phyloP scores from a whole-genome alignment of 176 grass and related monocot genomes.

The Saccharum spontaneum region DNA sequence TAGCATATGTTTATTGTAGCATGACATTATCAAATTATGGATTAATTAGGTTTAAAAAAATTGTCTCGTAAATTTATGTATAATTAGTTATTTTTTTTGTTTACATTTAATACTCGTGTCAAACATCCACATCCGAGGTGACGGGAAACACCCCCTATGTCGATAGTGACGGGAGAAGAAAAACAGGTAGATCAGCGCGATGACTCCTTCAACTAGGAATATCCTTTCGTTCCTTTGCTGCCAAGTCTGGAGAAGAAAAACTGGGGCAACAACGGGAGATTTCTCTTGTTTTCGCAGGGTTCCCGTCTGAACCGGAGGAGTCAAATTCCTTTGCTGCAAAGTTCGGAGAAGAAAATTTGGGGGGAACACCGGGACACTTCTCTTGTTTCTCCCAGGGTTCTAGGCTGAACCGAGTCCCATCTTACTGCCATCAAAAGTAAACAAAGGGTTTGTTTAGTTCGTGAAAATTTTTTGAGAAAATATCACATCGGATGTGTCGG shows the following conservation, averaged over 20 bases:
- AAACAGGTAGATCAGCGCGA: neutral
- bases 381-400: neutral
- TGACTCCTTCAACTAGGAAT: neutral
- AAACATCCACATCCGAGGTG: too few species aligned
- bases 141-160: too few species aligned
- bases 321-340: neutral
- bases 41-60: too few species aligned
- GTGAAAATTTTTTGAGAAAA: too few species aligned
- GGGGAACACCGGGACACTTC: neutral
- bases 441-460: too few species aligned
- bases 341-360: neutral
- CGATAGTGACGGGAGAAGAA: neutral
- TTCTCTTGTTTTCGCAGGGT: neutral
- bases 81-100: too few species aligned
- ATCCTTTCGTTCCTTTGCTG: neutral
- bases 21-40: too few species aligned
- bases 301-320: neutral
- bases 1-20: too few species aligned
- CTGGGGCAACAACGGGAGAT: neutral
- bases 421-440: neutral
- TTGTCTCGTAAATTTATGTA: too few species aligned
- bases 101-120: too few species aligned
- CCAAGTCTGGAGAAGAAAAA: neutral
- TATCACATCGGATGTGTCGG: too few species aligned
- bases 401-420: neutral